Conservation (phyloP, 345 rosid genomes). For the Citropsis articulata region DNA sequence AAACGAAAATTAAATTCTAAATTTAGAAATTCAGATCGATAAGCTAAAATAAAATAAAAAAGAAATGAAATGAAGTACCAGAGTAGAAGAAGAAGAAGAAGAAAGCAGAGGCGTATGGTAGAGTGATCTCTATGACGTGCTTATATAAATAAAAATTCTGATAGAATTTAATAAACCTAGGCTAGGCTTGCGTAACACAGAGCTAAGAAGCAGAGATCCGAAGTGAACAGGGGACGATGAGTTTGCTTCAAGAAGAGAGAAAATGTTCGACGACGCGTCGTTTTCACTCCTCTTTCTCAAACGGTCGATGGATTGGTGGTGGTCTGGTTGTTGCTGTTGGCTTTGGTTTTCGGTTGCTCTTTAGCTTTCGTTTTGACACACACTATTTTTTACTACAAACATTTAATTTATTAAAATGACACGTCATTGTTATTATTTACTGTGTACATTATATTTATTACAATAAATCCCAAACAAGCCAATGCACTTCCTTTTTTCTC, state of each 20-base stretch:
- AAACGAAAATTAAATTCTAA: not conserved
- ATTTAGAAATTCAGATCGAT: not conserved
- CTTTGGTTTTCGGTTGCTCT: conserved; percentile 22
- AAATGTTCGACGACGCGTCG: conserved; percentile 53
- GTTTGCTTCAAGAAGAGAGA: conserved; percentile 72
- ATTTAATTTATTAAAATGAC: not conserved
- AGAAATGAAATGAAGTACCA: conserved; percentile 22
- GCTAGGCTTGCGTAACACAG: not conserved
- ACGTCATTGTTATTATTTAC: not conserved
- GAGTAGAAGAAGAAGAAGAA: conserved; percentile 8
- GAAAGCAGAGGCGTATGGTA: conserved; percentile 13
- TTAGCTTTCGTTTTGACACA: conserved; percentile 27
- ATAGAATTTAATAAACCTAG: conserved; percentile 10
- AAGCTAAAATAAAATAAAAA: conserved; percentile 7
- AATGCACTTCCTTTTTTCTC: not conserved
- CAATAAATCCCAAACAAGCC: too few species aligned
- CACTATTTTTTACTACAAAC: not conserved
- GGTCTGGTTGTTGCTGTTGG: conserved; percentile 10
- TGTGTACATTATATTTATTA: too few species aligned
- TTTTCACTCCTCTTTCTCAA: conserved; percentile 33
- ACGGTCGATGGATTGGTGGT: conserved; percentile 30
- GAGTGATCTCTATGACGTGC: conserved; percentile 31
- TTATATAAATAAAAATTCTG: conserved; percentile 23
- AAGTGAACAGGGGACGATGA: conserved; percentile 17
- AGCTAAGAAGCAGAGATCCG: conserved; percentile 25